Evolutionary conservation across 305 asterid species (phyloP), one percentile per base, ranked within the genome.

Genomic region (Fraxinus sp.): DNA sequence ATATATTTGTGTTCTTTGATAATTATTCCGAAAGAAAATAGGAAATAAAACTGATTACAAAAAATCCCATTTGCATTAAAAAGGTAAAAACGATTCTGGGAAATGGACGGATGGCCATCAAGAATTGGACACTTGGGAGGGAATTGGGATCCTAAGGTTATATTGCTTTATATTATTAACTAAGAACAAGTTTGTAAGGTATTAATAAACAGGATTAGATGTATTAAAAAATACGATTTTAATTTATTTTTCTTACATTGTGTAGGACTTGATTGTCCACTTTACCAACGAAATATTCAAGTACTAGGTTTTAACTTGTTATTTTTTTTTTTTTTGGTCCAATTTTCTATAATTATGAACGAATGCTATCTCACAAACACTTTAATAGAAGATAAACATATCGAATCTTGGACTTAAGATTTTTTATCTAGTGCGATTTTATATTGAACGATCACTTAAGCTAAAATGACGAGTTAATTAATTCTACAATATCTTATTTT

Each of bases 41-140:
- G 57, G 57, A 46, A 68, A 68, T 68, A 68, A 68, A 68, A 11
- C 36, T 9, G 20, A 26, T 28, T 10, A 9, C 75, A 26, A 28
- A 68, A 68, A 68, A 68, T 28, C 75, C 75, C 37, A 68, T 68
- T 68, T 22, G 71, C 71, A 22, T 62, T 68, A 66, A 66, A 66
- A 66, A 0, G 11, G 30, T 9, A 3, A 66, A 3, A 66, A 3
- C 30, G 13, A 26, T 26, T 26, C 35, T 24, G 16, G 74, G 35
- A 66, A 66, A 37, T 37, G 43, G 43, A 37, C 43, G 9, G 43
- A 66, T 66, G 18, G 18, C 68, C 68, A 57, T 20, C 68, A n/a
- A 57, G 26, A 57, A 57, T 57, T 18, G 10, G 28, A 57, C 28
- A 57, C 9, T 36, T 36, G 9, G 41, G 39, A 36, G 28, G 28